Evolutionary conservation across 1,284 basidiomycete species (phyloP), one percentile per base, ranked within the genome.

Genomic region (Afroboletus lepidellus): DNA sequence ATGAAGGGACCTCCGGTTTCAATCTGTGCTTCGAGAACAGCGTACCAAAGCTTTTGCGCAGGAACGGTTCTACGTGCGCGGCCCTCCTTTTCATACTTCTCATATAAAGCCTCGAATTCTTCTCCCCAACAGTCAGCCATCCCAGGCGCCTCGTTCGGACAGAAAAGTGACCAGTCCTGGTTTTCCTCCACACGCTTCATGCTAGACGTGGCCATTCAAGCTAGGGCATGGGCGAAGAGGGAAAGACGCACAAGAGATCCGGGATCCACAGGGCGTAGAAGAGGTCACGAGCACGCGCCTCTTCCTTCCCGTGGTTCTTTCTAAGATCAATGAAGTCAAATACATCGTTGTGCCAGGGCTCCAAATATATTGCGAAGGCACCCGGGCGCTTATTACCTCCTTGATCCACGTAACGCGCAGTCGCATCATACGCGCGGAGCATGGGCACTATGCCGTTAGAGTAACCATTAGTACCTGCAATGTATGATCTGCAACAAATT

Each of bases 261-360:
- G 94, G 85, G 61, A 98, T 90, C 96, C 97, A 99, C 41, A 99
- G 85, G 1, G 96, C 97, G 70, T 98, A 98, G 81, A 99, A 99
- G 23, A 99, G 78, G 71, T 99, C 97, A 50, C 97, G 87, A 27
- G 97, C 97, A 60, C 97, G 92, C 49, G 88, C 86, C 74, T 99
- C 96, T 73, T 99, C 97, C 73, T 99, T 99, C 54, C 97, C 97
- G 66, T 99, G 97, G 73, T 99, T 99, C 83, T 99, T 99, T 66
- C 97, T 84, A 42, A 99, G 81, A 71, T 99, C 96, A 60, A 99
- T 81, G 80, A 99, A 98, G 61, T 98, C 96, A 63, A 98, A 98
- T 63, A 99, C 75, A 71, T 99, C 97, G 32, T 93, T 84, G 72
- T 99, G 96, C 95, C 95, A 98, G 9, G 95, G 95, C 74, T 98